Evolutionary conservation across 2,329 filamentous ascomycete species (phyloP).

Genomic region (Zalaria obscura): DNA sequence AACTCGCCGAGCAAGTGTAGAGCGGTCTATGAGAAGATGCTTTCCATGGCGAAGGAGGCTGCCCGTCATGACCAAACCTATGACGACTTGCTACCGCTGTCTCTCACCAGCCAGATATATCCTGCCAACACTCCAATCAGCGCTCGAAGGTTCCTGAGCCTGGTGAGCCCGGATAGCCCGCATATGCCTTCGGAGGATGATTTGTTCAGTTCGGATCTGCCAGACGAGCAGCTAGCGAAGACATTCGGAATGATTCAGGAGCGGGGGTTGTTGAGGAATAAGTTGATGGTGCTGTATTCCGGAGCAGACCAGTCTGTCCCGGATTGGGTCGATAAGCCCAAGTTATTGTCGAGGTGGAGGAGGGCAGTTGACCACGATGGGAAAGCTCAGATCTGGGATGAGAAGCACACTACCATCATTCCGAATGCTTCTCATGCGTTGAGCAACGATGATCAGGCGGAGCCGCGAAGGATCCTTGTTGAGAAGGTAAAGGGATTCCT

Average conservation of each 20-base stretch:
- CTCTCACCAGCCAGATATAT: conserved; percentile 18
- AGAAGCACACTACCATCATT: conserved; percentile 33
- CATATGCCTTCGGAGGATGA: conserved; percentile 10
- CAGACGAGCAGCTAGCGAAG: conserved; percentile 16
- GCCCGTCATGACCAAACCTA: conserved; percentile 8
- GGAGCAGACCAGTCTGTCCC: conserved; percentile 32
- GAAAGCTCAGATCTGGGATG: conserved; percentile 28
- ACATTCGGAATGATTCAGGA: conserved; percentile 21
- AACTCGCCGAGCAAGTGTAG: conserved; percentile 8
- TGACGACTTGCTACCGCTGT: conserved; percentile 20
- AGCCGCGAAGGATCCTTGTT: conserved; percentile 16
- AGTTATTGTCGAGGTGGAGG: conserved; percentile 28
- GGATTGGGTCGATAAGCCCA: conserved; percentile 29
- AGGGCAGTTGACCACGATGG: conserved; percentile 23
- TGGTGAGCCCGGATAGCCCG: conserved; percentile 10
- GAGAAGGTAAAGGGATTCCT: conserved; percentile 9
- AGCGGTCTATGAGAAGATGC: conserved; percentile 7
- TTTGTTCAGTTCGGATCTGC: conserved; percentile 12
- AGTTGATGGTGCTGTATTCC: conserved; percentile 27
- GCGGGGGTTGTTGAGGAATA: conserved; percentile 14
- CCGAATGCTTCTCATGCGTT: conserved; percentile 35
- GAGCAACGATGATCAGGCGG: conserved; percentile 32
- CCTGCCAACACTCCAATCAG: conserved; percentile 10
- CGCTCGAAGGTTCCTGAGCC: conserved; percentile 9
- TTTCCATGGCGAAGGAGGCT: conserved; percentile 13